Evolutionary conservation across 2,329 filamentous ascomycete species (phyloP).

Genomic region (Atkinsonella texensis): DNA sequence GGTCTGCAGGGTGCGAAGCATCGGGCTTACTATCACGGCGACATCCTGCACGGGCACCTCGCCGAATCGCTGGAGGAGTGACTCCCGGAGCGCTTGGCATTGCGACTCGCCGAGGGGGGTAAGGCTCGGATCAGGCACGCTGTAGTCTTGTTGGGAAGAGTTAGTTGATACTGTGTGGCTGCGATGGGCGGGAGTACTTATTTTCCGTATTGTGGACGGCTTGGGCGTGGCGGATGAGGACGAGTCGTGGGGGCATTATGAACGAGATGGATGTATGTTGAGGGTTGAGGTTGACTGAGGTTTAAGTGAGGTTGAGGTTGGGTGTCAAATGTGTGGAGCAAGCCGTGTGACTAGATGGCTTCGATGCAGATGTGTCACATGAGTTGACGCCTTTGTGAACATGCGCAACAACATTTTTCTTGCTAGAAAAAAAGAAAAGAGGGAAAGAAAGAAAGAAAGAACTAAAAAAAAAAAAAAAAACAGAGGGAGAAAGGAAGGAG

Average conservation of each 20-base stretch:
- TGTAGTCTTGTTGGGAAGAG: conserved; percentile 29
- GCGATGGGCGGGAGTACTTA: conserved; percentile 23
- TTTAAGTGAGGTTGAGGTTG: neutral
- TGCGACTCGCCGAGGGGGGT: conserved; percentile 37
- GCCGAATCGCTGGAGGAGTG: conserved; percentile 27
- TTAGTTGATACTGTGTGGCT: conserved; percentile 5
- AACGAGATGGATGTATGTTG: too few species aligned
- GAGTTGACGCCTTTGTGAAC: too few species aligned
- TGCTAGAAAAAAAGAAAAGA: too few species aligned
- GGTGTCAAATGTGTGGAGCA: neutral
- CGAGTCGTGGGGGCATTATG: conserved; percentile 46
- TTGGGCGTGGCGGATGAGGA: conserved; percentile 85
- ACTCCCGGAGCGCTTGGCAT: conserved; percentile 31
- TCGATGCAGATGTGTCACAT: too few species aligned
- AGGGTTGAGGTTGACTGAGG: neutral
- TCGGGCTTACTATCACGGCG: conserved; percentile 50
- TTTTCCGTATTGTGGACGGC: conserved; percentile 41
- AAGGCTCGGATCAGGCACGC: conserved; percentile 37
- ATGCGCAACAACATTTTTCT: too few species aligned
- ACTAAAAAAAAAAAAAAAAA: too few species aligned
- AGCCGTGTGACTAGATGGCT: neutral
- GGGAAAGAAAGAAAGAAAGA: too few species aligned
- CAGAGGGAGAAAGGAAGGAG: too few species aligned
- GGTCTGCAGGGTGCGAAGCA: conserved; percentile 55
- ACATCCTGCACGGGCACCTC: conserved; percentile 20